Evolutionary conservation across 768 basidiomycete species (phyloP).

Genomic region (Lactarius hatsudake): DNA sequence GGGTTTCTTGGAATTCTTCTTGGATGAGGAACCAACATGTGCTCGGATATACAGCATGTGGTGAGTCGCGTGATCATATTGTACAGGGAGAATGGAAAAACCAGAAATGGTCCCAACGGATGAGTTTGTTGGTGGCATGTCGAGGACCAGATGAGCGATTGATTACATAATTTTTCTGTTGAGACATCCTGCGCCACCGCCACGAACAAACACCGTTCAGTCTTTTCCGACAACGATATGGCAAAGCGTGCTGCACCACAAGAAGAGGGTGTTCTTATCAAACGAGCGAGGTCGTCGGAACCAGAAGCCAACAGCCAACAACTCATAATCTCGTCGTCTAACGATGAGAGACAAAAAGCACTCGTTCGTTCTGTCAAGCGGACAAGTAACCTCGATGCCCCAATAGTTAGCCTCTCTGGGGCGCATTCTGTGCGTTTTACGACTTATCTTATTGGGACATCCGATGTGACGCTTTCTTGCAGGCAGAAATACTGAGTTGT

Average conservation of each 20-base stretch:
- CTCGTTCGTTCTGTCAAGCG: constrained; percentile 83
- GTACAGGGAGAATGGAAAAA: constrained; percentile 47
- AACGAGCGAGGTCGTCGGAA: constrained; percentile 53
- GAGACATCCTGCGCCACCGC: not conserved
- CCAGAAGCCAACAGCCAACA: constrained; percentile 52
- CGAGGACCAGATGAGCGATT: no score
- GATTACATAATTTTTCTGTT: constrained; percentile 9
- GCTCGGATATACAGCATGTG: constrained; percentile 79
- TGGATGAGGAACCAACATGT: constrained; percentile 46
- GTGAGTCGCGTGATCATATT: constrained; percentile 42
- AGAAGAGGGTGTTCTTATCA: constrained; percentile 53
- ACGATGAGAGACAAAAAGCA: constrained; percentile 72
- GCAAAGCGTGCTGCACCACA: constrained; percentile 69
- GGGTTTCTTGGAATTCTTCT: constrained; percentile 36
- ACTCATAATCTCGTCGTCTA: constrained; percentile 72
- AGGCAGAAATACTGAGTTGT: constrained; percentile 89
- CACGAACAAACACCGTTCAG: not conserved
- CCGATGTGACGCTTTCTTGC: not conserved
- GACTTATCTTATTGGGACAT: not conserved
- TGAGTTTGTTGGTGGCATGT: constrained; percentile 9
- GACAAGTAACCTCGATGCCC: constrained; percentile 91
- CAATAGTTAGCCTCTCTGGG: constrained; percentile 87
- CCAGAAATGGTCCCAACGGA: constrained; percentile 36
- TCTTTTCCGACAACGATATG: constrained; percentile 39
- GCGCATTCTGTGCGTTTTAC: constrained; percentile 69